Percentiles rank a stretch among this genome's conserved stretches.
Evolutionary conservation across 768 basidiomycete species (phyloP).

Genomic region (Tubosaeta sp.): DNA sequence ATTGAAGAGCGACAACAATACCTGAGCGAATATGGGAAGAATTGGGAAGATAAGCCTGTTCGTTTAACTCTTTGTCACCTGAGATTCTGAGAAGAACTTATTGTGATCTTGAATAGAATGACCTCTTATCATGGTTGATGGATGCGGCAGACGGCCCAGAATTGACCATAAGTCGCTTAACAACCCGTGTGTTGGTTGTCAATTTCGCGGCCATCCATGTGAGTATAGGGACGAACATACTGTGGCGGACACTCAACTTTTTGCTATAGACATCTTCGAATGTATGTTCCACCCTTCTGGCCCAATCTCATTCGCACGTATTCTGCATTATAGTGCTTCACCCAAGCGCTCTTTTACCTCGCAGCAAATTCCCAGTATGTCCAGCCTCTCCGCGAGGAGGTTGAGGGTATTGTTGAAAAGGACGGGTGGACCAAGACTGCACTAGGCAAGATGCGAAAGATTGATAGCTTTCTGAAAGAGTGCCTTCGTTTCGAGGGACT

Average conservation of each 20-base stretch:
- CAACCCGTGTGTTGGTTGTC: conserved; percentile 5
- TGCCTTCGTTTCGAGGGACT: conserved; percentile 28
- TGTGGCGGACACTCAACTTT: not conserved
- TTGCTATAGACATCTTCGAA: conserved; percentile 16
- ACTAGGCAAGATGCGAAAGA: conserved; percentile 29
- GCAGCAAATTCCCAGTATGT: conserved; percentile 14
- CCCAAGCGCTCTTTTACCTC: conserved; percentile 33
- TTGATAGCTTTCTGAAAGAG: conserved; percentile 41
- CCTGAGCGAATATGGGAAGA: conserved; percentile 18
- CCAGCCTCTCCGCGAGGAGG: conserved; percentile 34
- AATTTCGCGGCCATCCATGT: conserved; percentile 24
- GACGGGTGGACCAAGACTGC: conserved; percentile 25
- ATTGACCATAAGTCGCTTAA: conserved; percentile 19
- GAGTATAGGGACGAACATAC: not conserved
- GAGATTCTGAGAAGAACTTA: not conserved
- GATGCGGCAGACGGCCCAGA: conserved; percentile 22
- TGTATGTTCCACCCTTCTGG: conserved; percentile 3
- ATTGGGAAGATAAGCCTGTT: conserved; percentile 27
- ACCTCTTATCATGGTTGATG: conserved; percentile 34
- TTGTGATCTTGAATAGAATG: conserved; percentile 19
- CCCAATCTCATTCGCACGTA: not conserved
- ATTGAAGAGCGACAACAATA: conserved; percentile 25
- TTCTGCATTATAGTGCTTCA: conserved; percentile 22
- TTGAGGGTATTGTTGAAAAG: conserved; percentile 23
- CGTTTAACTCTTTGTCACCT: not conserved